Evolutionary conservation across 441 rosid genomes (phyloP).

Genomic region (Corymbia calophylla): DNA sequence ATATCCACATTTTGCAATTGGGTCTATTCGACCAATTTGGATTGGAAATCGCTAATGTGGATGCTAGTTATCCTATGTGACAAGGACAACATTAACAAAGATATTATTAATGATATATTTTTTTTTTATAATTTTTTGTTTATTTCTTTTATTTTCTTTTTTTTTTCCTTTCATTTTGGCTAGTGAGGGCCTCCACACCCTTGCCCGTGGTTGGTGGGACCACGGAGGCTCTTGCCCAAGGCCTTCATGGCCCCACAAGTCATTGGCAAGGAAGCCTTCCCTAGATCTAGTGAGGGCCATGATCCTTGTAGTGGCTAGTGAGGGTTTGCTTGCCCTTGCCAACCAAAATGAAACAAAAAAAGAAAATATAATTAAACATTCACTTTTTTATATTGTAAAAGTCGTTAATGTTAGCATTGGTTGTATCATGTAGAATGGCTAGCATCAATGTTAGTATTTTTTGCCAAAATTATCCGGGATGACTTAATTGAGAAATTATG

Average conservation of each 20-base stretch:
- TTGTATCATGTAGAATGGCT: rapidly evolving
- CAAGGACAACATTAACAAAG: too few relatives aligned
- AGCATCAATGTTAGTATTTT: neutral
- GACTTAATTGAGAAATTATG: neutral
- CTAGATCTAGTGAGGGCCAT: neutral
- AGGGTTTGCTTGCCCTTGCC: neutral
- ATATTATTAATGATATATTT: too few relatives aligned
- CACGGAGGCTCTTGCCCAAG: neutral
- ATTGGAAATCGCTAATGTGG: too few relatives aligned
- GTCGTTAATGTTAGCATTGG: rapidly evolving
- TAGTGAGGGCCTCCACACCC: neutral
- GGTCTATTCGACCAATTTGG: too few relatives aligned
- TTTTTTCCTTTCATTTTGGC: too few relatives aligned
- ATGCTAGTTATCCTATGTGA: too few relatives aligned
- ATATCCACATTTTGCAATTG: too few relatives aligned
- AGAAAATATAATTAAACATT: too few relatives aligned
- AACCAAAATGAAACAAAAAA: neutral
- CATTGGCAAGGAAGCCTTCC: neutral
- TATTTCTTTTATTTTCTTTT: too few relatives aligned
- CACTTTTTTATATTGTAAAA: too few relatives aligned
- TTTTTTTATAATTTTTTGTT: too few relatives aligned
- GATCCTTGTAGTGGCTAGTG: too few relatives aligned
- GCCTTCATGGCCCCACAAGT: neutral
- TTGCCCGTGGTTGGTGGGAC: neutral
- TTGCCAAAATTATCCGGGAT: neutral